Base-by-base conservation (phyloP, 139 green algal genomes). In the Picocystis salinarum region DNA sequence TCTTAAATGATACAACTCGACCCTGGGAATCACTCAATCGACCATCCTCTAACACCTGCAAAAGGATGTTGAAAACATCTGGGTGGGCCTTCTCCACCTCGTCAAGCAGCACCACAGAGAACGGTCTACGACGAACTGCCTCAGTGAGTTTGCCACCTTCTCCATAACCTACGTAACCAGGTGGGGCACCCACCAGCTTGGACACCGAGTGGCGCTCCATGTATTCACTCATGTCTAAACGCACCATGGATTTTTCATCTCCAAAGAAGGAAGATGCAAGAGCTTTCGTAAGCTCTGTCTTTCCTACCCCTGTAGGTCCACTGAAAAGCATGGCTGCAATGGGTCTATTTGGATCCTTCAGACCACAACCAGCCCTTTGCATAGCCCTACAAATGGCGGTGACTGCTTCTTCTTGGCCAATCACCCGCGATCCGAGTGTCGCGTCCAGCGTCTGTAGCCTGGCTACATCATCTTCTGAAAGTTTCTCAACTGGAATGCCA, bases 11-110 rank as follows among this genome's bases (percentile, higher is more conserved):
- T 23, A 86, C 77, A 7, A 36, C 53, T 34, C 77, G 66, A 12
- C 77, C 77, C 34, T 60, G 42, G 11, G 46, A 66, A 15, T 24
- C 3, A 23, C 29, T 30, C 27, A 39, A 11, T 15, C 36, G 18
- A 29, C 19, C 41, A 26, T 48, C 13, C 31, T 45, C 30, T 11
- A 23, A 23, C 36, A 62, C 61, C 49, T 70, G 59, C 45, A 97
- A 77, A 53, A 98, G 67, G 28, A 98, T 63, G 62, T 89, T 91
- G 72, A 96, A 93, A 27, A 98, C 83, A 53, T 98, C 88, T 1
- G 88, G 88, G 70, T 98, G 88, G 28, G 88, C 88, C 65, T 98
- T 98, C 62, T 98, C 88, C 11, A 98, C 75, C 66, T 97, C 88
- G 58, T 98, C 88, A 41, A 98, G 73, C 33, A 98, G 80, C 34